Evolutionary conservation across 768 basidiomycete species (phyloP), one percentile per base, ranked within the genome.

Genomic region (Rhodotorula graminis): DNA sequence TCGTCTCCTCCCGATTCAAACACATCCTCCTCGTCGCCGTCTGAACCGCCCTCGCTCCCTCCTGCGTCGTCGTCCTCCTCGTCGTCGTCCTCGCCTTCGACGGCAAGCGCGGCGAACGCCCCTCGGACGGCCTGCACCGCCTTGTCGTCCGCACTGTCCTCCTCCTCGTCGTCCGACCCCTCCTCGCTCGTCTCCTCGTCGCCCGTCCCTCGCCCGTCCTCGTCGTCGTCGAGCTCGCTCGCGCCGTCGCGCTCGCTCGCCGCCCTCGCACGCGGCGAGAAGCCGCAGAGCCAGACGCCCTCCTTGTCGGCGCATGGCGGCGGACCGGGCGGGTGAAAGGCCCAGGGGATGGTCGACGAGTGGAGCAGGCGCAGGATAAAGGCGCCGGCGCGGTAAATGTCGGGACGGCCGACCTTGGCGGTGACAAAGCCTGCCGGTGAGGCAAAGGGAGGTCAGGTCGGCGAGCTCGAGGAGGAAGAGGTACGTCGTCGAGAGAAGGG

Each of bases 391-490:
- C 94, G 86, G 78, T 92, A 88, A 33, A 90, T 83, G 81, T 98
- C 94, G 5, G 93, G 89, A 72, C 94, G 81, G 2, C 92, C 93
- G 11, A 91, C 91, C 80, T 93, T 90, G 18, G 94, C 93, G 46
- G 94, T 97, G 55, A 93, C 33, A 50, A 72, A 73, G 31, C 63
- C 75, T 75, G 57, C 18, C 1, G 2, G 16, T 1, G 50, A 42
- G 1, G 27, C 46, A 33, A 18, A 25, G 60, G 14, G 21, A n/a
- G 31, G 37, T 16, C n/a, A 44, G 31, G 58, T 11, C 25, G 19
- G 50, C 23, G 50, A 25, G 27, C 6, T 52, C 18, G 12, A 5
- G 2, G 50, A 11, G 12, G n/a, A 2, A 12, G 23, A n/a, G 21
- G 37, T n/a, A 33, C 14, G 3, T 8, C 18, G 25, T 3, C 23